Evolutionary conservation across 768 basidiomycete genomes (phyloP), one percentile per base, ranked within the genome.

Genomic region (Termitomyces titanicus): DNA sequence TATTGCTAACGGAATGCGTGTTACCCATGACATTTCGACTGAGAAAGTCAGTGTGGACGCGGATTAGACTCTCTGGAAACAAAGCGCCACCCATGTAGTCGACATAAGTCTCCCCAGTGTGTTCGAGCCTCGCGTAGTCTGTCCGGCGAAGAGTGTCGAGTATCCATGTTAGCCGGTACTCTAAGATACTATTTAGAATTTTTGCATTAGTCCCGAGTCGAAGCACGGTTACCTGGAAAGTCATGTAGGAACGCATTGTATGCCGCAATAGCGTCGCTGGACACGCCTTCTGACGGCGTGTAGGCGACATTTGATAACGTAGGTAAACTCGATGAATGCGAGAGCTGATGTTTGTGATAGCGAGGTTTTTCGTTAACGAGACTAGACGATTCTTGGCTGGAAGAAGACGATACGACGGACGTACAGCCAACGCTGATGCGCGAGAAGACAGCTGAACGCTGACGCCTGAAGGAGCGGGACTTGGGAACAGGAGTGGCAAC

Each of bases 31-130:
- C 76, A 63, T 70, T 82, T 48, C 72, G 73, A 38, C 76, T 81
- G 31, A 93, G 78, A 64, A 92, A 90, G 47, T 82, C 80, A 38
- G 83, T 76, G 61, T 92, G 88, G 10, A 83, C 80, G 37, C 78
- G 79, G 55, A 92, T 80, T 33, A 93, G 81, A 61, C 84, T 86
- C 61, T 89, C 86, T 11, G 91, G 91, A 59, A 89, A 90, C 33
- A 92, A 73, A 0, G 88, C 81, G 22, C 88, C 89, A 29, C 91
- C 91, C 88, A 92, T 92, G 60, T 88, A 92, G 64, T 93, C 91
- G 57, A 91, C 85, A 56, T 92, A 92, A 9, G 85, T 86, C 72
- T 92, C 88, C 6, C 82, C 82, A 9, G 73, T 71, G 12, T 77
- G 78, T 57, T 85, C 81, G 40, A 88, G 73, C 49, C 87, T 72